Evolutionary conservation across 768 basidiomycete species (phyloP), one percentile per base, ranked within the genome.

Genomic region (Sporobolomyces pararoseus): DNA sequence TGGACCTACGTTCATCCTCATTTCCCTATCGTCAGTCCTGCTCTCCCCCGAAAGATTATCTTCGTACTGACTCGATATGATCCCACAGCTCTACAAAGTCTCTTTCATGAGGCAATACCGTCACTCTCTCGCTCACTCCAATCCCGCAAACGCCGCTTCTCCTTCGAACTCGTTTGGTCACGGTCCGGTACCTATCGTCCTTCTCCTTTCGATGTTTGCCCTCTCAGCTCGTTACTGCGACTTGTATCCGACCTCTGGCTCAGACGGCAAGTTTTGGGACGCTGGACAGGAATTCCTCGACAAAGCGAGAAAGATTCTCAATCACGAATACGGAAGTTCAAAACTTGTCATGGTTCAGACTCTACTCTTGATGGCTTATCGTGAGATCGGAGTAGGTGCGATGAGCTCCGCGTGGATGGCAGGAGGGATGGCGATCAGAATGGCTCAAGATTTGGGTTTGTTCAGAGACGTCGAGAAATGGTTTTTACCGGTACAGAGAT

Each of bases 371-470:
- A 84, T 92, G 80, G 88, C 88, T 10, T 92, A 89, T 77, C 84
- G 91, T 12, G 90, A 94, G 79, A 84, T 91, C 49, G 91, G 91
- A 4, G 89, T 91, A 67, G 91, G 78, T 42, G 89, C 52, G 86
- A 94, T 92, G 90, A 87, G 88, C 12, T 86, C 88, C 78, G 87
- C 89, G 37, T 94, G 91, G 91, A 84, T 86, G 14, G 90, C 88
- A 76, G 84, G 87, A 25, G 90, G 91, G 16, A 70, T 69, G 67
- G 90, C 88, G 0, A 87, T 93, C 44, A 84, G 91, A n/a, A 91
- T 93, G 90, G 78, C 74, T 14, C 77, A 77, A 57, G 77, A 77
- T 54, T 35, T 77, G 23, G 77, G 77, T 21, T 65, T 77, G 17
- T 75, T 74, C 71, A 70, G 77, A 53, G 76, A 76, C 58, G 74